phyloP scores from a whole-genome alignment of 352 stramenopile species.

The Globisporangium recalcitrans region DNA sequence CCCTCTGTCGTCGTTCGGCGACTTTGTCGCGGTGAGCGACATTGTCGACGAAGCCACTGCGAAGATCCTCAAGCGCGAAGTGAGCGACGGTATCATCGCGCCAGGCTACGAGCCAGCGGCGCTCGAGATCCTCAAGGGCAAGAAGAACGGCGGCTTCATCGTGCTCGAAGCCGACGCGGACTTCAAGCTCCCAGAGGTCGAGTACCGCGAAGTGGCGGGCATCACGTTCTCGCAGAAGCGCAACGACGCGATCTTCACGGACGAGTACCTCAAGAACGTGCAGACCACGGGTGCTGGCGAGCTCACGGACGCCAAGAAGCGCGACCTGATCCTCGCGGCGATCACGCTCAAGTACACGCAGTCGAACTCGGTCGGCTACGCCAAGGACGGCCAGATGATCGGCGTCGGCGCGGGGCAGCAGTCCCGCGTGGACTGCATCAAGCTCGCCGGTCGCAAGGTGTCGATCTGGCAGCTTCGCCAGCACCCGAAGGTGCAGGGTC shows the following conservation, averaged over 20 bases:
- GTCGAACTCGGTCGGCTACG: constrained; percentile 98
- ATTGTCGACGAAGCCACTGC: constrained; percentile 98
- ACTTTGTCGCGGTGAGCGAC: constrained; percentile 98
- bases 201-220: constrained; percentile 98
- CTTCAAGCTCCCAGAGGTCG: constrained; percentile 91
- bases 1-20: constrained; percentile 98
- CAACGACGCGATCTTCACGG: constrained; percentile 95
- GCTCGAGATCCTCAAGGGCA: constrained; percentile 96
- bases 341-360: constrained; percentile 99
- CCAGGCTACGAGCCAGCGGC: constrained; percentile 97
- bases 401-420: constrained; percentile 99
- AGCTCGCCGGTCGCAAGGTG: constrained; percentile 98
- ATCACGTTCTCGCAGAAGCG: constrained; percentile 98
- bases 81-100: constrained; percentile 99
- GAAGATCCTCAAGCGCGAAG: constrained; percentile 98
- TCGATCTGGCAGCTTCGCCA: constrained; percentile 97
- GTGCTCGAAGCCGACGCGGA: constrained; percentile 93
- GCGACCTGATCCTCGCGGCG: constrained; percentile 97
- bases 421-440: constrained; percentile 99
- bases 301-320: constrained; percentile 90
- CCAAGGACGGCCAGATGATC: constrained; percentile 99
- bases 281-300: constrained; percentile 86
- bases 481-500: constrained; percentile 93
- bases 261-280: constrained; percentile 90
- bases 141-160: constrained; percentile 99